phyloP scores from a whole-genome alignment of 148 eudicot genomes.

The Amaranthus palmeri region DNA sequence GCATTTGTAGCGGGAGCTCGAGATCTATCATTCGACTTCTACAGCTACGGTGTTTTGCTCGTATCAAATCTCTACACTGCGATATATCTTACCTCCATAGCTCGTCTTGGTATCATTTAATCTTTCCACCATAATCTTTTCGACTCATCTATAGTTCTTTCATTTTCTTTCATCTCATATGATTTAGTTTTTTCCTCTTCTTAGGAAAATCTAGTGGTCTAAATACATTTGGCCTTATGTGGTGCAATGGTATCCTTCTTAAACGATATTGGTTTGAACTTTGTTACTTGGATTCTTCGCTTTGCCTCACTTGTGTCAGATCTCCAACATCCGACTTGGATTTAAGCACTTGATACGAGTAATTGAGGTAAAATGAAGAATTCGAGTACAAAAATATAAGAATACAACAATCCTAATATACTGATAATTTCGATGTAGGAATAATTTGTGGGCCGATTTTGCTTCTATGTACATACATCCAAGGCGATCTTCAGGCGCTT shows the following conservation, averaged over 20 bases:
- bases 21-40: slow-evolving; percentile 51
- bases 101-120: slow-evolving; percentile 44
- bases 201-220: slow-evolving; percentile 55
- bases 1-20: slow-evolving; percentile 62
- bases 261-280: background rate
- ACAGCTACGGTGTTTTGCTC: slow-evolving; percentile 49
- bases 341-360: too few species aligned
- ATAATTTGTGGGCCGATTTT: slow-evolving; percentile 51
- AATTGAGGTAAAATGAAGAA: too few species aligned
- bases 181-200: background rate
- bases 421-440: slow-evolving; percentile 23
- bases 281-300: too few species aligned
- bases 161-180: slow-evolving; percentile 1
- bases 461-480: slow-evolving; percentile 39
- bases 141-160: slow-evolving; percentile 5
- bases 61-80: slow-evolving; percentile 49
- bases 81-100: slow-evolving; percentile 51
- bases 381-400: too few species aligned
- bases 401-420: too few species aligned
- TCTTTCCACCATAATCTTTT: background rate
- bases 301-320: too few species aligned
- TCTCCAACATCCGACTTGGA: too few species aligned
- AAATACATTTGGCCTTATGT: slow-evolving; percentile 53
- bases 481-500: slow-evolving; percentile 41
- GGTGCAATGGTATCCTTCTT: too few species aligned